Conservation (phyloP, 108 stramenopile genomes). For the Skeletonema tropicum region DNA sequence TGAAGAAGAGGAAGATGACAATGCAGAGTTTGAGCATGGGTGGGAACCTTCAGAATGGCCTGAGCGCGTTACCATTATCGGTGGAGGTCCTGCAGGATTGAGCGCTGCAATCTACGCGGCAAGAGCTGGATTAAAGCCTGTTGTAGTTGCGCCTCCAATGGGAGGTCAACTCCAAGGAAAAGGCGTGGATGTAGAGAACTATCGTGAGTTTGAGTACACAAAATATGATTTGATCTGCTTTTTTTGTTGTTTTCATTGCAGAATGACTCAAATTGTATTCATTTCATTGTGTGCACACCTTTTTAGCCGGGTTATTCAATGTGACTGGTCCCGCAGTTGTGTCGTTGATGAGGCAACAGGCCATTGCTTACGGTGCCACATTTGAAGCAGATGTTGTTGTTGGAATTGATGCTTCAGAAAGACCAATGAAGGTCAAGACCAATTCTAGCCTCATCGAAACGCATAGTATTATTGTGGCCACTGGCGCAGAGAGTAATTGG, state of each 20-base stretch:
- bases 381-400: slow-evolving; percentile 82
- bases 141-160: slow-evolving; percentile 88
- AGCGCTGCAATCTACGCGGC: slow-evolving; percentile 94
- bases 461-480: slow-evolving; percentile 92
- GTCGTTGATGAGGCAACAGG: slow-evolving; percentile 84
- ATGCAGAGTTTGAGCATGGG: slow-evolving; percentile 67
- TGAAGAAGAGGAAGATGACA: slow-evolving; percentile 77
- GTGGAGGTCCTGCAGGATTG: slow-evolving; percentile 93
- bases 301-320: slow-evolving; percentile 66
- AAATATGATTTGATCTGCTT: background rate
- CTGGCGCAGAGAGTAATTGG: slow-evolving; percentile 95
- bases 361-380: slow-evolving; percentile 78
- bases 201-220: slow-evolving; percentile 39
- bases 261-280: background rate
- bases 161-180: slow-evolving; percentile 94
- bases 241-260: background rate
- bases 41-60: slow-evolving; percentile 64
- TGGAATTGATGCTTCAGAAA: slow-evolving; percentile 55
- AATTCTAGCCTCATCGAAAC: slow-evolving; percentile 78
- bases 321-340: slow-evolving; percentile 88
- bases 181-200: slow-evolving; percentile 95
- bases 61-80: slow-evolving; percentile 89
- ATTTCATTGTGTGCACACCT: background rate
- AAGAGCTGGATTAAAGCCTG: slow-evolving; percentile 84
- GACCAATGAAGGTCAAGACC: slow-evolving; percentile 71